Conservation (phyloP, 768 basidiomycete species). For the Leccinum aurantiacum region DNA sequence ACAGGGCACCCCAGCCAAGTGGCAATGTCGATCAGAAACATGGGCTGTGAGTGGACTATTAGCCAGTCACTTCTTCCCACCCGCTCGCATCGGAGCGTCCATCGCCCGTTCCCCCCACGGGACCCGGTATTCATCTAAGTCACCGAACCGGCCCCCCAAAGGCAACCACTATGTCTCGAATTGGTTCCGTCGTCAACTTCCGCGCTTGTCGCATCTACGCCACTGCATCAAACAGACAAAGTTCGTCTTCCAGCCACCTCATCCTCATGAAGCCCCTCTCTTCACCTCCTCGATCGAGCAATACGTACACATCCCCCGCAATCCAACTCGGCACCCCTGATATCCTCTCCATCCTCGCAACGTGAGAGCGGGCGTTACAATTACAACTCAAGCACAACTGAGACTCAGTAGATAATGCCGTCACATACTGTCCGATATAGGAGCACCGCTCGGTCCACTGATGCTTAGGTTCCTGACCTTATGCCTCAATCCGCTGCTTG, state of each 20-base stretch:
- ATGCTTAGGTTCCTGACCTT: slow-evolving; percentile 51
- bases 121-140: slow-evolving; percentile 5
- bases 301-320: slow-evolving; percentile 4
- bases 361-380: slow-evolving; percentile 24
- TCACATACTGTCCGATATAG: slow-evolving; percentile 28
- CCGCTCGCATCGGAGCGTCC: slow-evolving; percentile 18
- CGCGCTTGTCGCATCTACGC: slow-evolving; percentile 36
- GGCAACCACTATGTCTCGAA: slow-evolving; percentile 25
- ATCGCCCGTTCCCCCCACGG: neutral
- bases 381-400: slow-evolving; percentile 12
- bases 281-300: neutral
- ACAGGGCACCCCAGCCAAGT: neutral
- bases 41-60: neutral
- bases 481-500: slow-evolving; percentile 41
- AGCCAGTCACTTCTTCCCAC: neutral
- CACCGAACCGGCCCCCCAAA: slow-evolving; percentile 17
- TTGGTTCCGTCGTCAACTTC: slow-evolving; percentile 23
- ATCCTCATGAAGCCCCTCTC: slow-evolving; percentile 1
- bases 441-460: slow-evolving; percentile 33
- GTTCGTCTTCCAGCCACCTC: slow-evolving; percentile 12
- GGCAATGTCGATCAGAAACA: slow-evolving; percentile 1
- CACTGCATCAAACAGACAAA: slow-evolving; percentile 33
- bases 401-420: slow-evolving; percentile 19
- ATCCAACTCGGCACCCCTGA: slow-evolving; percentile 8
- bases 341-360: slow-evolving; percentile 8